phyloP scores from a whole-genome alignment of 2,329 filamentous ascomycete species.

The Aschersonia sp. region DNA sequence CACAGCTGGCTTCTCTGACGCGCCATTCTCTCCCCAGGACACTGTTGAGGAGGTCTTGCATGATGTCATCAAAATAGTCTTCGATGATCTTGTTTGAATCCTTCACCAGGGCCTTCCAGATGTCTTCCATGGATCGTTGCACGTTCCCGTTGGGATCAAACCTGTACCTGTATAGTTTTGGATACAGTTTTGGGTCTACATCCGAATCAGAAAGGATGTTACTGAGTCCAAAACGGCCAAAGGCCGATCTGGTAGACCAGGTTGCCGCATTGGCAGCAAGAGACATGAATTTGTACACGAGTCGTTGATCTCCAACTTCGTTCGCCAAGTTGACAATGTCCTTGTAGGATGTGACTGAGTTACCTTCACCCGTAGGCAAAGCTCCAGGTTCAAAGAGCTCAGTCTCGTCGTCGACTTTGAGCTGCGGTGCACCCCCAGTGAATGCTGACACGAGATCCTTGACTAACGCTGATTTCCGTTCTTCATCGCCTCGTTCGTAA shows the following conservation, averaged over 20 bases:
- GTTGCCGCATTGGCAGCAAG: conserved; percentile 90
- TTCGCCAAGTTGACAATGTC: conserved; percentile 93
- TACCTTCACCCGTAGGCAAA: conserved; percentile 77
- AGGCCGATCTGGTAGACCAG: conserved; percentile 93
- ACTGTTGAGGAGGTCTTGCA: conserved; percentile 72
- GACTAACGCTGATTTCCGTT: conserved; percentile 68
- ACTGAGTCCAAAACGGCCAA: conserved; percentile 85
- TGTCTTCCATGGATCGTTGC: conserved; percentile 89
- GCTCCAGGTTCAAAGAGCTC: conserved; percentile 88
- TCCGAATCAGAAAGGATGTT: conserved; percentile 80
- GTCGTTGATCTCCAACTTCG: conserved; percentile 84
- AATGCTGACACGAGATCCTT: conserved; percentile 81
- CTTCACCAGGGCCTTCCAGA: conserved; percentile 93
- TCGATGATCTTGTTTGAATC: conserved; percentile 67
- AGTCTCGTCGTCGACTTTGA: conserved; percentile 81
- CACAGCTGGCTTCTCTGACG: conserved; percentile 80
- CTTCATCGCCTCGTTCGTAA: conserved; percentile 79
- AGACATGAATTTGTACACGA: conserved; percentile 99
- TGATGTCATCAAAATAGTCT: conserved; percentile 73
- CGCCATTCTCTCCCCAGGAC: conserved; percentile 89
- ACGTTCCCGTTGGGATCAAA: conserved; percentile 94
- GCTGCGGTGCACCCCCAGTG: conserved; percentile 57
- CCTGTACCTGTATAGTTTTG: conserved; percentile 84
- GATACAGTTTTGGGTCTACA: conserved; percentile 85
- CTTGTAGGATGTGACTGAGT: conserved; percentile 86